Evolutionary conservation across 1,284 basidiomycete genomes (phyloP).

Genomic region (Apiotrichum veenhuisii): DNA sequence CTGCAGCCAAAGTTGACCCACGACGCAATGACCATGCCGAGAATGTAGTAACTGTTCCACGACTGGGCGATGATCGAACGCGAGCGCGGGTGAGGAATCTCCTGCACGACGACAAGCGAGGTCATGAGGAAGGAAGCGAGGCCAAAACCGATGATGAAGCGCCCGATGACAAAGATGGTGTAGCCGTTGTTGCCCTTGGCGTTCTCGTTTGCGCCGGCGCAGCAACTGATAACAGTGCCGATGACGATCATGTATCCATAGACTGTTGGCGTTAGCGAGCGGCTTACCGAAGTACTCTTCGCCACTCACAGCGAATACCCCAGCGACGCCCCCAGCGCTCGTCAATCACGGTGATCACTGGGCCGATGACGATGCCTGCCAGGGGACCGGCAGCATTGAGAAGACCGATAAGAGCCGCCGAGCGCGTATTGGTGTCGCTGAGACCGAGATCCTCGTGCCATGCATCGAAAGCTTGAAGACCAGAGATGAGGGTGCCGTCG

Average conservation of each 20-base stretch:
- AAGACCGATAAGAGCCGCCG: constrained; percentile 38
- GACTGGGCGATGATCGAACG: constrained; percentile 38
- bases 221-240: constrained; percentile 45
- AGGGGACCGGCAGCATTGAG: constrained; percentile 46
- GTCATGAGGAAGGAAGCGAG: constrained; percentile 52
- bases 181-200: constrained; percentile 47
- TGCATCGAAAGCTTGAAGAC: constrained; percentile 46
- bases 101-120: constrained; percentile 48
- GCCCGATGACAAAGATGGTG: constrained; percentile 44
- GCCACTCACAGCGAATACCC: constrained; percentile 49
- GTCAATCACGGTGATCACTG: constrained; percentile 48
- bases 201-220: constrained; percentile 42
- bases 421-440: constrained; percentile 25
- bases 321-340: constrained; percentile 45
- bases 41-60: constrained; percentile 47
- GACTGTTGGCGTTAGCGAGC: constrained; percentile 27
- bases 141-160: constrained; percentile 48
- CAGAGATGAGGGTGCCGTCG: constrained; percentile 48
- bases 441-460: constrained; percentile 47
- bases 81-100: constrained; percentile 48
- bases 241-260: constrained; percentile 47
- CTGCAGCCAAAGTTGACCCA: constrained; percentile 29
- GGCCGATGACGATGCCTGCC: constrained; percentile 46
- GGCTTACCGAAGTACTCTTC: no score
- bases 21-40: constrained; percentile 23